phyloP scores from a whole-genome alignment of 2,329 filamentous ascomycete species.

The Aschersonia sp. region DNA sequence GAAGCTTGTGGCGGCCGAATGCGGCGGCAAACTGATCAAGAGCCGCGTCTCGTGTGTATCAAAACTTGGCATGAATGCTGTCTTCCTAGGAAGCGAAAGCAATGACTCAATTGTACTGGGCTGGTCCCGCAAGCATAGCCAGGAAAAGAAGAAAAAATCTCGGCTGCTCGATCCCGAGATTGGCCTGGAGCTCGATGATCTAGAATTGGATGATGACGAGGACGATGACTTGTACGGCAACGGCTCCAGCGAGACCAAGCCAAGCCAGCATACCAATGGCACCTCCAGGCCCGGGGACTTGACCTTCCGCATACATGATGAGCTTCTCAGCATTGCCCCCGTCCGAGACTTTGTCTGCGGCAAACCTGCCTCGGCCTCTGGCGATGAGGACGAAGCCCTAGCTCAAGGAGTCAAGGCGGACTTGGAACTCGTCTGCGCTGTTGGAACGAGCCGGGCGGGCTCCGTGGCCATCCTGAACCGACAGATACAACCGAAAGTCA shows the following conservation, averaged over 20 bases:
- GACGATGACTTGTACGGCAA: constrained; percentile 46
- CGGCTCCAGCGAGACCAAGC: constrained; percentile 49
- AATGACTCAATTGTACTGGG: constrained; percentile 70
- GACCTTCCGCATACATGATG: constrained; percentile 64
- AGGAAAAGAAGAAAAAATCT: constrained; percentile 50
- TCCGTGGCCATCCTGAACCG: constrained; percentile 65
- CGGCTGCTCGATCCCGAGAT: constrained; percentile 40
- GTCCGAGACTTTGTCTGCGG: constrained; percentile 64
- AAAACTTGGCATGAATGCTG: constrained; percentile 47
- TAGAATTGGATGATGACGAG: constrained; percentile 46
- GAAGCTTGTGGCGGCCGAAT: constrained; percentile 44
- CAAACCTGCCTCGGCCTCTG: constrained; percentile 28
- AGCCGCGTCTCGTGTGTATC: constrained; percentile 55
- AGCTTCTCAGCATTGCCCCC: constrained; percentile 63
- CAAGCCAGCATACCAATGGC: constrained; percentile 22
- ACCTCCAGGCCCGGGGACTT: constrained; percentile 46
- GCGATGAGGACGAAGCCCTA: constrained; percentile 28
- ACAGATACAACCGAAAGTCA: constrained; percentile 59
- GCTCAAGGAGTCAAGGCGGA: constrained; percentile 35
- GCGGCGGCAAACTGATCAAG: constrained; percentile 48
- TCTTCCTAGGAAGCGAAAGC: constrained; percentile 81
- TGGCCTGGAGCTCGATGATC: constrained; percentile 33
- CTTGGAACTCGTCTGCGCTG: constrained; percentile 43
- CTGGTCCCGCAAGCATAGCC: constrained; percentile 55
- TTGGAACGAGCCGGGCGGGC: constrained; percentile 52